phyloP scores from a whole-genome alignment of 2,329 filamentous ascomycete genomes.

The Aspergillus sp. region DNA sequence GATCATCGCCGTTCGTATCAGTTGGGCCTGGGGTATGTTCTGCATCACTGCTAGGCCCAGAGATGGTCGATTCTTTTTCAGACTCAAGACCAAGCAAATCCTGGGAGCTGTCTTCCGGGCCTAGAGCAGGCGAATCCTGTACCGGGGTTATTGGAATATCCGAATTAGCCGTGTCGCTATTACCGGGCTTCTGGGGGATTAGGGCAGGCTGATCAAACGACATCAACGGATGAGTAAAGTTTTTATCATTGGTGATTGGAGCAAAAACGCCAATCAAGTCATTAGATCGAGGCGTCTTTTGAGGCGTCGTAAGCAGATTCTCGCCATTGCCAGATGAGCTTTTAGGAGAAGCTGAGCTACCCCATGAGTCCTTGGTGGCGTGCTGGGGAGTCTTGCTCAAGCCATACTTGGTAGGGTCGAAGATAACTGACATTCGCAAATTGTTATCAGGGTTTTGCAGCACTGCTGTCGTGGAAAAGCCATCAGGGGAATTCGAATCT shows the following conservation, averaged over 20 bases:
- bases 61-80: background rate
- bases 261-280: conserved; percentile 10
- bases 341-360: background rate
- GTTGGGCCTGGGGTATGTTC: background rate
- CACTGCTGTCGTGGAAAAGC: background rate
- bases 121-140: no score
- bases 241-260: background rate
- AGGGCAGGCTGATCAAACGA: conserved; percentile 13
- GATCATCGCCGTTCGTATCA: background rate
- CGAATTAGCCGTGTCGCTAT: no score
- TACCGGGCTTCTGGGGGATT: conserved; percentile 5
- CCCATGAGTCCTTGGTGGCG: background rate
- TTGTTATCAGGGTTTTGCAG: conserved; percentile 2
- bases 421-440: conserved; percentile 2
- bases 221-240: conserved; percentile 3
- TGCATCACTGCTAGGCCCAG: background rate
- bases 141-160: no score
- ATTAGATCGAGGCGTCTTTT: background rate
- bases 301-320: background rate
- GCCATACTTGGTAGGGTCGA: conserved; percentile 13
- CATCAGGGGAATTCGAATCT: conserved; percentile 2
- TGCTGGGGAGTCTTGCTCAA: conserved; percentile 1
- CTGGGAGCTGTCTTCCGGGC: background rate
- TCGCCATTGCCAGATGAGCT: background rate
- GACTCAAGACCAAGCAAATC: background rate